phyloP scores from a whole-genome alignment of 1,139 yeast genomes.

The Chernovozyma sophiae-reginae region DNA sequence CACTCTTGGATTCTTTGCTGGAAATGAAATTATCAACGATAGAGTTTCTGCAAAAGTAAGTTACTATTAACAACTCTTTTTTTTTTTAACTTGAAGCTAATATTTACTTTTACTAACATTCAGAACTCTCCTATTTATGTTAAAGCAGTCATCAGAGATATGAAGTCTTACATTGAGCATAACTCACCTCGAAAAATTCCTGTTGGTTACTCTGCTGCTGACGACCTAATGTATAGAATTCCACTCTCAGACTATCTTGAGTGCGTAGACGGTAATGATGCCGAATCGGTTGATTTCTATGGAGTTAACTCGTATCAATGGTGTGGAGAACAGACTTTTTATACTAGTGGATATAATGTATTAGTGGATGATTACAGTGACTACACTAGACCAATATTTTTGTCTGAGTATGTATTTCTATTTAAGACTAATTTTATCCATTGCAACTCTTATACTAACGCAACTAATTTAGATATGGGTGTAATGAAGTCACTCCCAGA shows the following conservation, averaged over 20 bases:
- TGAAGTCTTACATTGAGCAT: constrained; percentile 61
- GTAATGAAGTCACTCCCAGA: constrained; percentile 81
- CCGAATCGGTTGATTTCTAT: constrained; percentile 78
- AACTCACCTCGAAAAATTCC: constrained; percentile 70
- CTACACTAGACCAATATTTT: constrained; percentile 73
- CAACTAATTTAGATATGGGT: constrained; percentile 48
- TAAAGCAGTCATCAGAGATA: constrained; percentile 76
- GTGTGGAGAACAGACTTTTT: constrained; percentile 89
- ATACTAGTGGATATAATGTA: constrained; percentile 74
- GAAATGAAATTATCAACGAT: constrained; percentile 89
- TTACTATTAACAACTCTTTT: constrained; percentile 9
- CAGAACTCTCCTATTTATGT: constrained; percentile 60
- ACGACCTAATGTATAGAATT: constrained; percentile 71
- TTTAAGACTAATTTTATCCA: neutral
- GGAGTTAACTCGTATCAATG: constrained; percentile 96
- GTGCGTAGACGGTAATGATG: constrained; percentile 58
- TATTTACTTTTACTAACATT: constrained; percentile 9
- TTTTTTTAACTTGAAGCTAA: neutral
- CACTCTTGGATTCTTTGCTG: constrained; percentile 90
- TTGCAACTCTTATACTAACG: constrained; percentile 6
- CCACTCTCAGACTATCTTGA: constrained; percentile 79
- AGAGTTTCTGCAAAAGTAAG: constrained; percentile 58
- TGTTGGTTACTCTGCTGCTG: constrained; percentile 96
- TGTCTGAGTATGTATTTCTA: constrained; percentile 62
- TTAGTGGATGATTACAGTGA: constrained; percentile 68